phyloP scores from a whole-genome alignment of 1,284 basidiomycete species.

The Pseudozyma hubeiensis region DNA sequence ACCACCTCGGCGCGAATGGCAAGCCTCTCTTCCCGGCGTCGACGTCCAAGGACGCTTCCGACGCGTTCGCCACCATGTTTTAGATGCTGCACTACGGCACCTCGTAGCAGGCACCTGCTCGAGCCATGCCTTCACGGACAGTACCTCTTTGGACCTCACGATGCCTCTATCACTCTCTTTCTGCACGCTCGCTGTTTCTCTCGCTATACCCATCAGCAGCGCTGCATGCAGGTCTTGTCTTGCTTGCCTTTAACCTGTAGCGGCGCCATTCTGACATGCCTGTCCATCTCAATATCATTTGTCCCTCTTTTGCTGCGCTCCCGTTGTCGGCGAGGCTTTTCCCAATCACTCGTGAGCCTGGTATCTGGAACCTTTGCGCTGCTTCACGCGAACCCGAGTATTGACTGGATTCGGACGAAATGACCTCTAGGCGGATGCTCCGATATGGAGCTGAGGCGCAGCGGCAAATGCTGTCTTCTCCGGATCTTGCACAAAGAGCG shows the following conservation, averaged over 20 bases:
- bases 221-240: slow-evolving; percentile 1
- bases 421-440: neutral
- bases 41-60: slow-evolving; percentile 42
- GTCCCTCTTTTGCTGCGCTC: neutral
- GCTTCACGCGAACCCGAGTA: too few species aligned
- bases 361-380: too few species aligned
- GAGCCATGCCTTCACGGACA: too few species aligned
- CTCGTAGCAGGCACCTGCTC: too few species aligned
- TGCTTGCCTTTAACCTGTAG: neutral
- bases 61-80: slow-evolving; percentile 63
- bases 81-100: slow-evolving; percentile 9
- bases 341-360: too few species aligned
- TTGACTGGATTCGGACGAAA: too few species aligned
- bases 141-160: too few species aligned
- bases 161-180: slow-evolving; percentile 1
- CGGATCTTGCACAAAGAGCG: too few species aligned
- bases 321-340: too few species aligned
- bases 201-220: slow-evolving; percentile 33
- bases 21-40: slow-evolving; percentile 25
- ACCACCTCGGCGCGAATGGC: slow-evolving; percentile 52
- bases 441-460: slow-evolving; percentile 2
- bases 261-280: slow-evolving; percentile 13
- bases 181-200: slow-evolving; percentile 7
- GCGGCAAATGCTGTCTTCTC: too few species aligned
- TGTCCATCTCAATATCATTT: neutral